A percentile compares a stretch with the other conserved stretches of the same genome.
phyloP scores from a whole-genome alignment of 371 early-diverging fungal species.

The Mucor circinelloides region DNA sequence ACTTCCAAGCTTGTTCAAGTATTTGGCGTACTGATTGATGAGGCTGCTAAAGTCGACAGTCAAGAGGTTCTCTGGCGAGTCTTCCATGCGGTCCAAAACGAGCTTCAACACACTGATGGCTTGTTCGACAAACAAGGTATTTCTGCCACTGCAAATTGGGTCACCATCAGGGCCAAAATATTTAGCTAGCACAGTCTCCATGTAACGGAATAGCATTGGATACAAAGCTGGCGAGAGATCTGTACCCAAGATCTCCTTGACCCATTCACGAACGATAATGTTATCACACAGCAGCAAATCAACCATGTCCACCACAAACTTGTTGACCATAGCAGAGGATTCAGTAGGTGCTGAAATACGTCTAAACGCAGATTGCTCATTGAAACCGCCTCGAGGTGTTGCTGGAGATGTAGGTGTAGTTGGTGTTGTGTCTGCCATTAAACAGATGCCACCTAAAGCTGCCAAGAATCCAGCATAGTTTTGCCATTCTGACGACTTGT shows the following conservation, averaged over 20 bases:
- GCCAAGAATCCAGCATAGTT: conserved; percentile 77
- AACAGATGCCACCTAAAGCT: conserved; percentile 67
- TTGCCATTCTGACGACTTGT: conserved; percentile 61
- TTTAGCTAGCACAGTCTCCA: conserved; percentile 72
- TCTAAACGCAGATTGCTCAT: conserved; percentile 24
- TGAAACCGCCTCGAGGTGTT: conserved; percentile 20
- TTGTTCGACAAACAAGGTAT: conserved; percentile 89
- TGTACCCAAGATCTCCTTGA: conserved; percentile 85
- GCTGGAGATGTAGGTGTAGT: conserved; percentile 37
- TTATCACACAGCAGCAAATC: conserved; percentile 85
- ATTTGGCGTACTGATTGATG: conserved; percentile 77
- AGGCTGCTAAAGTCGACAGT: conserved; percentile 83
- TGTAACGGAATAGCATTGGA: conserved; percentile 81
- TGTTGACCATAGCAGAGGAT: conserved; percentile 71
- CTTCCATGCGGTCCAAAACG: conserved; percentile 82
- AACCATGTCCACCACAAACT: conserved; percentile 85
- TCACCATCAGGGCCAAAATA: conserved; percentile 83
- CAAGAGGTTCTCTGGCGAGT: conserved; percentile 66
- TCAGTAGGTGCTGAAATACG: conserved; percentile 46
- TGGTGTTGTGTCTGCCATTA: conserved; percentile 48
- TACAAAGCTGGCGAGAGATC: conserved; percentile 86
- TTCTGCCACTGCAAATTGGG: conserved; percentile 74
- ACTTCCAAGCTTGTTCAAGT: conserved; percentile 74
- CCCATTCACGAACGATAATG: conserved; percentile 87
- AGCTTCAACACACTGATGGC: conserved; percentile 84